A percentile compares a stretch with the other conserved stretches of the same genome.
phyloP scores from a whole-genome alignment of 176 grass and related monocot species.

The Microstegium vimineum region DNA sequence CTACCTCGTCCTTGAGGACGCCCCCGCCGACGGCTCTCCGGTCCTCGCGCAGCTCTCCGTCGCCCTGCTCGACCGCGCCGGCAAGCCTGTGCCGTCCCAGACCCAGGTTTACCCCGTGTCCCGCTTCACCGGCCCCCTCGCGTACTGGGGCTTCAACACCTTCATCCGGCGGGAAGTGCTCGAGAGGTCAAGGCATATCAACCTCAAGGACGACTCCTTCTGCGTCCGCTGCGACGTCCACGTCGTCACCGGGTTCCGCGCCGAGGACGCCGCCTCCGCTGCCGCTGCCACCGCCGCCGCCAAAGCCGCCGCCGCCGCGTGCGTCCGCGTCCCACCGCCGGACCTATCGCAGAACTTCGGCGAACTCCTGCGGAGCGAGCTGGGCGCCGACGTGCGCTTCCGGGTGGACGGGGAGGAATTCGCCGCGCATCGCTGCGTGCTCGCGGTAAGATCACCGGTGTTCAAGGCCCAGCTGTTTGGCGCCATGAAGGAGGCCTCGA shows the following conservation, averaged over 20 bases:
- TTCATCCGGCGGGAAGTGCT: not conserved
- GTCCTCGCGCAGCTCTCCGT: constrained; percentile 2
- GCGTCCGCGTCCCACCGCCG: not conserved
- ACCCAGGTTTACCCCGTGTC: not conserved
- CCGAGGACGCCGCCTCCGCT: not conserved
- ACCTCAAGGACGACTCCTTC: constrained; percentile 4
- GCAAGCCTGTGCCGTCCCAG: not conserved
- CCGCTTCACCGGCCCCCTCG: not conserved
- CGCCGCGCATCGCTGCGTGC: constrained; percentile 29
- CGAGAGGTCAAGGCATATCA: constrained; percentile 11
- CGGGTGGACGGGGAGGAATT: constrained; percentile 36
- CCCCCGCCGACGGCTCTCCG: not conserved
- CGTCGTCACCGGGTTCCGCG: constrained; percentile 7
- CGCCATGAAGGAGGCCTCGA: constrained; percentile 24
- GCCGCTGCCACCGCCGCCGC: too few species aligned
- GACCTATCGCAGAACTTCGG: constrained; percentile 16
- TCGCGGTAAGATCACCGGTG: constrained; percentile 40
- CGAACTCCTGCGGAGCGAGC: constrained; percentile 18
- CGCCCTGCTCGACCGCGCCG: constrained; percentile 6
- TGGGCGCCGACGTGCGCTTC: constrained; percentile 34
- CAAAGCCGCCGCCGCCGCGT: not conserved
- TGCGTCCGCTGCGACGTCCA: not conserved
- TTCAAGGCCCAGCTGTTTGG: constrained; percentile 44
- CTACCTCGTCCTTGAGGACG: constrained; percentile 9
- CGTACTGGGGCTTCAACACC: not conserved